Base-by-base conservation (phyloP, 2,329 filamentous ascomycete species). In the Seiridium unicorne region DNA sequence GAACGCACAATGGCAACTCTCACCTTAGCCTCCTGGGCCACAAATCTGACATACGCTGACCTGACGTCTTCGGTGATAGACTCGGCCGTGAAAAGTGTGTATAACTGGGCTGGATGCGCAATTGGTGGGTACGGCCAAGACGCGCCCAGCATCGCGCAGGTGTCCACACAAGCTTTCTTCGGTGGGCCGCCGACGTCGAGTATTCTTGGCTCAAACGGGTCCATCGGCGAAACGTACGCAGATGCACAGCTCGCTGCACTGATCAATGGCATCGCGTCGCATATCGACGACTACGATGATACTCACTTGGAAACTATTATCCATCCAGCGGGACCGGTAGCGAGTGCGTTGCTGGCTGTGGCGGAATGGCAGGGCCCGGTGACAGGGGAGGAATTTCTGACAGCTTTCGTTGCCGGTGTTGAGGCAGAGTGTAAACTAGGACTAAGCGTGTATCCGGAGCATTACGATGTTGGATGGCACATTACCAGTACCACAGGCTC, bases 261-360 rank as follows among this genome's bases (percentile, higher is more conserved):
- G 5, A 65, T 85, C 51, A 84, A 85, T 61, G 82, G 82, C 34
- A 83, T 85, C 48, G 79, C 81, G 10, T 82, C 79, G 36, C 81
- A 84, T 61, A 79, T 84, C 3, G 79, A 84, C 60, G 81, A 85
- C 65, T 85, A 84, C 66, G 82, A 85, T 62, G 81, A 85, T 65
- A 84, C 81, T 1, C 82, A 84, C 63, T 72, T 84, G 1, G 80
- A 81, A 51, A 84, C 79, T 4, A 81, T 84, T 62, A 84, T 85
- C 49, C 83, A 85, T 63, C 82, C 82, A 0, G 77, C 81, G 0
- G 81, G 82, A 0, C 79, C 81, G 0, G 79, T 84, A 0, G 79
- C 80, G 1, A 77, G 74, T 46, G 82, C 82, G 0, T 66, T 84
- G 2, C 73, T 85, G 3, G 78, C 82, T 1, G 74, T 79, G 11